Evolutionary conservation across 805 yeast genomes (phyloP), one percentile per base, ranked within the genome.

Genomic region (Candida odintsovae): DNA sequence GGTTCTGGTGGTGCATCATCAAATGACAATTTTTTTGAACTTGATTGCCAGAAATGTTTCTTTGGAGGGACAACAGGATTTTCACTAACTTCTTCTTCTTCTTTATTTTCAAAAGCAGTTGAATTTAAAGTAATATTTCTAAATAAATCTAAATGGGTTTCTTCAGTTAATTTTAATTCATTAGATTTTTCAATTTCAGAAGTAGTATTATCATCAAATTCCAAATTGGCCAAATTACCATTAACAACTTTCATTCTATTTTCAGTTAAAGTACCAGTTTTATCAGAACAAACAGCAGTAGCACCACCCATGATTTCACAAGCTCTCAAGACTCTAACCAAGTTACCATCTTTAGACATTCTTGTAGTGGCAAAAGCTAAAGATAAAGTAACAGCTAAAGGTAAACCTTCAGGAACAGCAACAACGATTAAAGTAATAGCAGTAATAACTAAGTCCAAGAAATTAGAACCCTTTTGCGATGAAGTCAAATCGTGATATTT

Each of bases 221-320:
- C 71, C n/a, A 65, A 47, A 38, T 66, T 64, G 10, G 94, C 95
- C 28, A 90, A 59, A 22, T 77, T 68, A 3, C 94, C 96, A 46
- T 75, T 77, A 11, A 90, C 96, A 6, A 94, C 90, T 35, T 89
- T 78, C 99, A 94, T 94, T 58, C 74, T 76, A 65, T 94, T 94
- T 64, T 90, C 96, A 2, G 99, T 94, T 47, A 94, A 74, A 12
- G 99, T 94, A 49, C 99, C 99, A 1, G 99, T 94, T 65, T 94
- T 92, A 69, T 94, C 99, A 0, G 97, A 90, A 66, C 99, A 94
- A 43, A 94, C 76, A 4, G 97, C 94, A 13, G 98, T 94, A 2
- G 97, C 99, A 41, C 96, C 89, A 38, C 99, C 99, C 98, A 94
- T 92, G 16, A 97, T 94, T 67, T 94, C 99, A 75, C 99, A 94